Percentiles rank a stretch among this genome's conserved stretches.
Conservation (phyloP, 768 basidiomycete species). For the Hericium rajendrae region DNA sequence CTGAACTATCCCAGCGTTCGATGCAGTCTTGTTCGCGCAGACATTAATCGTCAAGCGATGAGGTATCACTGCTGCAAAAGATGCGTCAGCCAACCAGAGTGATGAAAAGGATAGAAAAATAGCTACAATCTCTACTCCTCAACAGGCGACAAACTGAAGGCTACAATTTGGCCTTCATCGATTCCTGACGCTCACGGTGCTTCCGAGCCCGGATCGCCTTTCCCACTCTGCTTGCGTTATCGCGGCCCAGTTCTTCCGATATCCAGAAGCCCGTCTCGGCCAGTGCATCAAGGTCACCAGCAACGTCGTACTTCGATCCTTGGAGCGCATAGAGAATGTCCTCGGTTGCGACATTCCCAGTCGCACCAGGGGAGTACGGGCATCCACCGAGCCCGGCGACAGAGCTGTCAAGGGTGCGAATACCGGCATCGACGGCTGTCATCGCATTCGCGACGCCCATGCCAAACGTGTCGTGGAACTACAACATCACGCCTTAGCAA, state of each 20-base stretch:
- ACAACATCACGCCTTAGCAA: conserved; percentile 3
- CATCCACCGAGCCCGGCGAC: conserved; percentile 92
- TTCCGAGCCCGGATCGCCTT: conserved; percentile 54
- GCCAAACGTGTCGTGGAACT: conserved; percentile 91
- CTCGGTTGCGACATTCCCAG: conserved; percentile 92
- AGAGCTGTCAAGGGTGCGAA: conserved; percentile 75
- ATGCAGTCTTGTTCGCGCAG: too few relatives aligned
- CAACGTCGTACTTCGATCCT: conserved; percentile 48
- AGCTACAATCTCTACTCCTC: too few relatives aligned
- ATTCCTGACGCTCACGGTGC: conserved; percentile 23
- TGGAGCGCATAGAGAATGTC: conserved; percentile 80
- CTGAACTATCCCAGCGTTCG: too few relatives aligned
- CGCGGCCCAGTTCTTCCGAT: conserved; percentile 50
- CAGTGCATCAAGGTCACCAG: conserved; percentile 56
- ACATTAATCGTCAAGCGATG: too few relatives aligned
- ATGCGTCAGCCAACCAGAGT: too few relatives aligned
- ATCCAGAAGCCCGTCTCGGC: conserved; percentile 82
- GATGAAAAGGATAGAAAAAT: too few relatives aligned
- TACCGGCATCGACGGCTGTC: conserved; percentile 58
- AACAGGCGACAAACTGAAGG: not conserved
- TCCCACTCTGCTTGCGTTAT: conserved; percentile 70
- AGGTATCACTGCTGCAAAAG: too few relatives aligned
- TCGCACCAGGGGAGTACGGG: conserved; percentile 93
- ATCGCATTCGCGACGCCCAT: conserved; percentile 73
- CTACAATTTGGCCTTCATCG: conserved; percentile 9